Base-by-base conservation (phyloP, 805 yeast genomes). In the Wickerhamomyces bovis region DNA sequence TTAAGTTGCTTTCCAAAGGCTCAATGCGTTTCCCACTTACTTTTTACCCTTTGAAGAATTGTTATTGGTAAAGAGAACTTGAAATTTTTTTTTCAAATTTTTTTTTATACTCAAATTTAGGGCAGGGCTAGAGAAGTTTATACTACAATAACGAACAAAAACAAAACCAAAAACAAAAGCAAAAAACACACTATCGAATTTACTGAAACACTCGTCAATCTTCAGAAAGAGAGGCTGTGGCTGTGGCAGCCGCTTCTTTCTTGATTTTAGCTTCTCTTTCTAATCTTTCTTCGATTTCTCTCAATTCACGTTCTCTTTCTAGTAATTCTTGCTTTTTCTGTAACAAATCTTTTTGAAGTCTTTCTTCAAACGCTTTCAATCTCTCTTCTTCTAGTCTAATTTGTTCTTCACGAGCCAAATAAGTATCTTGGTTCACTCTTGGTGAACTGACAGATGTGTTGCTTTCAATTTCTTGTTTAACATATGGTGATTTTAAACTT, bases 331-430 rank as follows among this genome's bases (percentile, higher is more conserved):
- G 81, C 56, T 94, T 76, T 72, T 89, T 87, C 63, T 76, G 74
- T 61, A 85, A 72, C 63, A 89, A 73, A 65, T 89, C 96, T 61
- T 83, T 86, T 68, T 89, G 96, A 22, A 89, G 95, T 57, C 94
- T 75, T 66, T 83, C 89, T 68, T 89, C 97, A 63, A 86, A 87
- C 39, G 87, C 85, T 60, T 76, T 82, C 61, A 89, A 75, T 68
- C 95, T 78, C 67, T 87, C 96, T 68, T 89, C 97, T 67, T 89
- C 97, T 44, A 83, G 71, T 58, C 86, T 81, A 58, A 89, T 85
- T 68, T 88, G 95, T 67, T 88, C 96, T 65, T 89, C 97, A 66
- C 92, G 86, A 36, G 80, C 78, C 44, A 76, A 55, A 51, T 76
- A 77, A 6, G 78, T 72, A 47, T 67, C 74, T 33, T 57, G 49